Conservation (phyloP, 2,329 filamentous ascomycete genomes). For the Aspergillus melleus region DNA sequence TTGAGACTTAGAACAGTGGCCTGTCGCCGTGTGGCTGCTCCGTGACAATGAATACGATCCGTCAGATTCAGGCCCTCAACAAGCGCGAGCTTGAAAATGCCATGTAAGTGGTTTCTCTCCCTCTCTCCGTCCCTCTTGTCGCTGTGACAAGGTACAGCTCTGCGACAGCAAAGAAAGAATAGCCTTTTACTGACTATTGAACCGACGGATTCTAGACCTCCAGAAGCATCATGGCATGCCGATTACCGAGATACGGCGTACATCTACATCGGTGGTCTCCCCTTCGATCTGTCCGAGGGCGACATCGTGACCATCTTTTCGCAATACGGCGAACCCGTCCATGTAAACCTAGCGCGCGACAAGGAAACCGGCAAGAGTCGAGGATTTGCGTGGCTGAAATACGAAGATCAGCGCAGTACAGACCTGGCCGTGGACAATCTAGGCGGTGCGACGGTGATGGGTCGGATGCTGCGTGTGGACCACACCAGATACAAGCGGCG, state of each 20-base stretch:
- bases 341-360: constrained; percentile 88
- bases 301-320: constrained; percentile 96
- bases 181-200: constrained; percentile 8
- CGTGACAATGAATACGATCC: constrained; percentile 82
- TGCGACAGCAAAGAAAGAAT: not conserved
- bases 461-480: constrained; percentile 80
- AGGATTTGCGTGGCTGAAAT: constrained; percentile 95
- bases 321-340: constrained; percentile 92
- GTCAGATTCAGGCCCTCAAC: constrained; percentile 88
- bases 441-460: constrained; percentile 79
- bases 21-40: no score
- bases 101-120: constrained; percentile 56
- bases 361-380: constrained; percentile 94
- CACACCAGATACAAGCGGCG: constrained; percentile 88
- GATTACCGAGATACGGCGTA: constrained; percentile 98
- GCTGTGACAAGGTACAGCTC: not conserved
- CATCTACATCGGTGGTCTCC: constrained; percentile 91
- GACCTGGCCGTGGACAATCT: constrained; percentile 96
- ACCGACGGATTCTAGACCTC: constrained; percentile 54
- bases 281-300: constrained; percentile 90
- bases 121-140: not conserved
- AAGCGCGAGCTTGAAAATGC: constrained; percentile 90
- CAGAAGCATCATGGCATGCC: constrained; percentile 91
- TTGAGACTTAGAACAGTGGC: not conserved
- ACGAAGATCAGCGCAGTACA: constrained; percentile 94